Evolutionary conservation across 495 filamentous ascomycete species (phyloP).

Genomic region (Hypoxylon intermedium): DNA sequence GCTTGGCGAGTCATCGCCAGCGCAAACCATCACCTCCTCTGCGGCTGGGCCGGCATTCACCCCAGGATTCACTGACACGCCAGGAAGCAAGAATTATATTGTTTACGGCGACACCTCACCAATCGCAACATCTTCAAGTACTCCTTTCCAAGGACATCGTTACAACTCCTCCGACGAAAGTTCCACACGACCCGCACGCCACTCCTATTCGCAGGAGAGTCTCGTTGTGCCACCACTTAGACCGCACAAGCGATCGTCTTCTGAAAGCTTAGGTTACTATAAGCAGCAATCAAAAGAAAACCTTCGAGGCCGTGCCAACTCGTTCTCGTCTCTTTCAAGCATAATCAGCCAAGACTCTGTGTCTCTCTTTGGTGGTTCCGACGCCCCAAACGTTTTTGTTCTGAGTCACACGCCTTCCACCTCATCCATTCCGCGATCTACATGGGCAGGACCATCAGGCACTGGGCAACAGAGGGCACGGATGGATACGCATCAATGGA

Average conservation of each 20-base stretch:
- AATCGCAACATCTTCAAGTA: constrained; percentile 44
- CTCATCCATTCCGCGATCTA: constrained; percentile 38
- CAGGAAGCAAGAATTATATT: constrained; percentile 53
- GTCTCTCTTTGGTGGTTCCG: constrained; percentile 40
- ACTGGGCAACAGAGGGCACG: constrained; percentile 24
- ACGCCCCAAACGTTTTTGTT: constrained; percentile 36
- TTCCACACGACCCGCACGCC: constrained; percentile 39
- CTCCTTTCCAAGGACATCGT: constrained; percentile 26
- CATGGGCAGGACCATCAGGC: constrained; percentile 33
- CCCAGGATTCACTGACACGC: constrained; percentile 24
- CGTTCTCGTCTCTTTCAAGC: constrained; percentile 58
- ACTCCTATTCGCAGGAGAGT: constrained; percentile 63
- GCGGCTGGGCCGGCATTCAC: constrained; percentile 20
- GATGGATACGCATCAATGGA: constrained; percentile 65
- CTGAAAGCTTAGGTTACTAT: constrained; percentile 56
- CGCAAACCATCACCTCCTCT: constrained; percentile 37
- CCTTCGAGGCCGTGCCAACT: constrained; percentile 54
- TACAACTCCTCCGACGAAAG: constrained; percentile 39
- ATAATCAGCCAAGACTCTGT: constrained; percentile 54
- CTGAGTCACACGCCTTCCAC: constrained; percentile 35
- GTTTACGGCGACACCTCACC: constrained; percentile 53
- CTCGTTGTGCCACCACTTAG: constrained; percentile 59
- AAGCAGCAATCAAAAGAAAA: constrained; percentile 57
- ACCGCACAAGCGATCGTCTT: constrained; percentile 51
- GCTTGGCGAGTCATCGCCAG: constrained; percentile 50